Evolutionary conservation across 1,139 yeast species (phyloP).

Genomic region (Sugiyamaella paludigena): DNA sequence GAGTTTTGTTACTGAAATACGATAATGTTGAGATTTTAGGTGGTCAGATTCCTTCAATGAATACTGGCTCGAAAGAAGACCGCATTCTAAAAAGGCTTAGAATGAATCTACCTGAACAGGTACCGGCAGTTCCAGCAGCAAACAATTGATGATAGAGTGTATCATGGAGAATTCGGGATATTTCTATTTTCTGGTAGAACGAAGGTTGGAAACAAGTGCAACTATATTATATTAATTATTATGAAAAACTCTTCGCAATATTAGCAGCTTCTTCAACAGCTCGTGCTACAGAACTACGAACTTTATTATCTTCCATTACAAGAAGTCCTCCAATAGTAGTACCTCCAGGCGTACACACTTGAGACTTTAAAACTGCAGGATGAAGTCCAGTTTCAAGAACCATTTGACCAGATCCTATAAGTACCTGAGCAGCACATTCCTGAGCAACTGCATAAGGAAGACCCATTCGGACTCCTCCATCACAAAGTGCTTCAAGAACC

Average conservation of each 20-base stretch:
- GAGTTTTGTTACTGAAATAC: slow-evolving; percentile 24
- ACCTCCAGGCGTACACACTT: slow-evolving; percentile 97
- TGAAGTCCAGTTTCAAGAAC: slow-evolving; percentile 73
- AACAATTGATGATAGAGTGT: neutral
- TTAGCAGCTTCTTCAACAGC: slow-evolving; percentile 89
- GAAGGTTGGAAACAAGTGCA: too few relatives aligned
- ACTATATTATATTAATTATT: slow-evolving; percentile 13
- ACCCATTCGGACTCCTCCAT: slow-evolving; percentile 95
- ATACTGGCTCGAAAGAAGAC: neutral
- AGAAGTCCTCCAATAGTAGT: slow-evolving; percentile 95
- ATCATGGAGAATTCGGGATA: too few relatives aligned
- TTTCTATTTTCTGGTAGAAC: too few relatives aligned
- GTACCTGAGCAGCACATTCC: slow-evolving; percentile 90
- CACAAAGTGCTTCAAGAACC: slow-evolving; percentile 88
- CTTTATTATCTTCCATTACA: slow-evolving; percentile 88
- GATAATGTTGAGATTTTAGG: slow-evolving; percentile 17
- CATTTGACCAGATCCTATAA: slow-evolving; percentile 97
- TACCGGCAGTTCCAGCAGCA: neutral
- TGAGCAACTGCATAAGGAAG: slow-evolving; percentile 81
- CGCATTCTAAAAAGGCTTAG: neutral
- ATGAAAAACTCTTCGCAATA: slow-evolving; percentile 68
- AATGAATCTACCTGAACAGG: too few relatives aligned
- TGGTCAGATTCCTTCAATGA: slow-evolving; percentile 14
- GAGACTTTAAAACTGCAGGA: slow-evolving; percentile 86
- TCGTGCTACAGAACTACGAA: slow-evolving; percentile 80